phyloP scores from a whole-genome alignment of 1,139 yeast genomes.

The Taphrina communis region DNA sequence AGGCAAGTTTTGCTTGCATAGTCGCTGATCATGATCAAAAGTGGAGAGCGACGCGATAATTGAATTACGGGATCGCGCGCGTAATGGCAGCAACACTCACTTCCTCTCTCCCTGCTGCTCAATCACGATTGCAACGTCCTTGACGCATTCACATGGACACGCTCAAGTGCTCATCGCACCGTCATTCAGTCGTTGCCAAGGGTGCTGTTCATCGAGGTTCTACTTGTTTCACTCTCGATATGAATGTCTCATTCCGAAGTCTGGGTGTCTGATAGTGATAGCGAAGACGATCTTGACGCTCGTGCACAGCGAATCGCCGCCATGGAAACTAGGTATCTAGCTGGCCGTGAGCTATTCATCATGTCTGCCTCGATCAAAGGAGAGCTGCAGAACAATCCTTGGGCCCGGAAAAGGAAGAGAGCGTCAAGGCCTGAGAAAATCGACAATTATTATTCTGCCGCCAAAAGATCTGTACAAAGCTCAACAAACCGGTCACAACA shows the following conservation, averaged over 20 bases:
- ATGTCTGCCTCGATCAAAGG: slow-evolving; percentile 23
- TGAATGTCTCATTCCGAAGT: slow-evolving; percentile 24
- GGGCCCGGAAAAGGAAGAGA: slow-evolving; percentile 33
- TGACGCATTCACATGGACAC: no score
- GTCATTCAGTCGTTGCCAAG: no score
- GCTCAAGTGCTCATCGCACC: no score
- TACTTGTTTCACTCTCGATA: neutral
- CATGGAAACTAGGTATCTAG: slow-evolving; percentile 15
- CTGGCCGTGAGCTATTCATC: slow-evolving; percentile 25
- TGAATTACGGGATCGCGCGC: neutral
- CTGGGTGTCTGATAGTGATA: slow-evolving; percentile 32
- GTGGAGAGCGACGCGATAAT: neutral
- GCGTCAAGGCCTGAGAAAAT: neutral
- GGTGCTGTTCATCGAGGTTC: neutral
- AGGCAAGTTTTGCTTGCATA: no score
- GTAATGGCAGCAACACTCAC: neutral
- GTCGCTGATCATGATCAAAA: neutral
- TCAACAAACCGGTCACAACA: neutral
- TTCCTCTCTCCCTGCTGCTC: neutral
- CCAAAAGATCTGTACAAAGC: slow-evolving; percentile 8
- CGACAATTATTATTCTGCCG: neutral
- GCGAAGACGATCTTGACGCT: slow-evolving; percentile 26
- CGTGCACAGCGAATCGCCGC: slow-evolving; percentile 9
- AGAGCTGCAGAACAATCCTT: slow-evolving; percentile 21
- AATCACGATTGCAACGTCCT: no score